Percentiles rank a stretch among this genome's conserved stretches.
These are phyloP conservation scores for Kwoniella newhampshirensis DNA, from an alignment of 768 basidiomycete genomes.

Conservation along the genomic window DNA sequence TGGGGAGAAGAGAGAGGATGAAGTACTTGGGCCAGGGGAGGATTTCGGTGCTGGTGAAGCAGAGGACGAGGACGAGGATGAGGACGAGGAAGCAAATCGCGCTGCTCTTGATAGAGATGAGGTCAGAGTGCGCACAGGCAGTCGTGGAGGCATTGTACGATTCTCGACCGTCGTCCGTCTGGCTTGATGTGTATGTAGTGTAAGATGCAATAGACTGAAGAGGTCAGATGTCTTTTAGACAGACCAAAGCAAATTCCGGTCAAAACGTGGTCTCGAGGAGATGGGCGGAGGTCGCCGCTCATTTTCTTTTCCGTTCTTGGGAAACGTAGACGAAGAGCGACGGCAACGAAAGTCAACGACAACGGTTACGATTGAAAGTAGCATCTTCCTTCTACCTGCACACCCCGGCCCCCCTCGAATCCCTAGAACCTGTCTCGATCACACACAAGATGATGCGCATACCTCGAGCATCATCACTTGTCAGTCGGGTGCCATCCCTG, in stretches of 20 bases:
- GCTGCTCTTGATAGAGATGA: not conserved
- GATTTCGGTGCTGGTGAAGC: not conserved
- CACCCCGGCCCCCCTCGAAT: not conserved
- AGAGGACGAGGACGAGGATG: conserved; percentile 1
- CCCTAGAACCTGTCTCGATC: not conserved
- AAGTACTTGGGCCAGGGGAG: not conserved
- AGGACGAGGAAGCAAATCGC: conserved; percentile 2
- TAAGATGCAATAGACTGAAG: too few relatives aligned
- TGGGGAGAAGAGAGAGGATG: conserved; percentile 10
- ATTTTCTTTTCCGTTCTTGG: not conserved
- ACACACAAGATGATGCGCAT: conserved; percentile 18
- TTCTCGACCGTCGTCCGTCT: too few relatives aligned
- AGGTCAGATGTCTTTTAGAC: too few relatives aligned
- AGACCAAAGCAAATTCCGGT: too few relatives aligned
- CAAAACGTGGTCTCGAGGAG: too few relatives aligned
- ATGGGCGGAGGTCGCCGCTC: conserved; percentile 11
- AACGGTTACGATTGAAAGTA: conserved; percentile 10
- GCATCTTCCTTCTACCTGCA: conserved; percentile 12
- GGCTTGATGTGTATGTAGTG: too few relatives aligned
- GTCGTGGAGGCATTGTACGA: conserved; percentile 24
- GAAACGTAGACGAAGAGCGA: not conserved
- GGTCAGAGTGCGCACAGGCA: conserved; percentile 8
- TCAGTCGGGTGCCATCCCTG: not conserved
- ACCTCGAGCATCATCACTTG: conserved; percentile 11
- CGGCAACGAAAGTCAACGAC: not conserved